Conservation (phyloP, 495 filamentous ascomycete genomes). For the Tuber calosporum region DNA sequence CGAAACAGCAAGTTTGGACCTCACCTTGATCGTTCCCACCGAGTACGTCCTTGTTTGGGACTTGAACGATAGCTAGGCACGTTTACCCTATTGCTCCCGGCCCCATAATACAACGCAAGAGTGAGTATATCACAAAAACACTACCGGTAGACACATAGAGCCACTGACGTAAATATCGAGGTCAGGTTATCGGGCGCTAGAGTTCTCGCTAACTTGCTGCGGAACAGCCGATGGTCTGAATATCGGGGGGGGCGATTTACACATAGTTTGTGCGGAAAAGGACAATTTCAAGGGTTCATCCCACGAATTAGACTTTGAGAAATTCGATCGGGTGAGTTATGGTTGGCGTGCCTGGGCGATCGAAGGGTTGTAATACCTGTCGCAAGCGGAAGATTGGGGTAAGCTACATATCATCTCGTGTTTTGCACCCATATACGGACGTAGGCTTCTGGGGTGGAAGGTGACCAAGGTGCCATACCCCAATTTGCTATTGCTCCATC, state of each 20-base stretch:
- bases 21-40: neutral
- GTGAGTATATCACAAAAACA: neutral
- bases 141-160: too few relatives aligned
- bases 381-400: constrained; percentile 1
- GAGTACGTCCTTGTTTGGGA: neutral
- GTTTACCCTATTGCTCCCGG: neutral
- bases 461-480: neutral
- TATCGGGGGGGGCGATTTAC: neutral
- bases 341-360: constrained; percentile 4
- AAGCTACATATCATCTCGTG: neutral
- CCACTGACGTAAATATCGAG: too few relatives aligned
- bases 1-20: neutral
- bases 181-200: neutral
- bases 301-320: neutral
- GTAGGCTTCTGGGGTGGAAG: neutral
- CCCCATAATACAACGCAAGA: neutral
- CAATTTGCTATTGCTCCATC: neutral
- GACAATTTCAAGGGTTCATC: neutral
- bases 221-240: neutral
- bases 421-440: neutral
- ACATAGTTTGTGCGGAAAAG: neutral
- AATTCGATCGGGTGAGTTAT: neutral
- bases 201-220: neutral
- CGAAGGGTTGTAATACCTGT: constrained; percentile 1
- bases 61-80: neutral